Conservation (phyloP, 495 filamentous ascomycete genomes). For the Tuber umbilicatum region DNA sequence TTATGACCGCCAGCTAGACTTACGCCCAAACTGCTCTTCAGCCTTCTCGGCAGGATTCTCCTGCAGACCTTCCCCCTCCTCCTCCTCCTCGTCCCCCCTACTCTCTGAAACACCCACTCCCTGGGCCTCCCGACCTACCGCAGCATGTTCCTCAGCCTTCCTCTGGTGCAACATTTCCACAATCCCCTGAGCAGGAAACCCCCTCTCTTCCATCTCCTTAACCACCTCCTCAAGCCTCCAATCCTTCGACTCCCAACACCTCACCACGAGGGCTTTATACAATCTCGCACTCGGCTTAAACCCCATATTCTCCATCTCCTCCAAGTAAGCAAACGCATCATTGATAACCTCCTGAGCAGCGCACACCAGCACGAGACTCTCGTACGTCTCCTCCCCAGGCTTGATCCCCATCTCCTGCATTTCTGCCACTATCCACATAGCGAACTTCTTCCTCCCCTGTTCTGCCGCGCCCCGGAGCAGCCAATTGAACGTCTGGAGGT, state of each 20-base stretch:
- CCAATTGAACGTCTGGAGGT: slow-evolving; percentile 56
- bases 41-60: not conserved
- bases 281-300: slow-evolving; percentile 44
- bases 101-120: not conserved
- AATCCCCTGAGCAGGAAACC: not conserved
- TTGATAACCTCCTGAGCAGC: slow-evolving; percentile 51
- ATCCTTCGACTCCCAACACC: slow-evolving; percentile 46
- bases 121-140: not conserved
- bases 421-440: slow-evolving; percentile 66
- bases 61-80: not conserved
- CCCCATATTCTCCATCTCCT: slow-evolving; percentile 48
- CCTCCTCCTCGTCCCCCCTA: not conserved
- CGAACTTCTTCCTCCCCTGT: slow-evolving; percentile 49
- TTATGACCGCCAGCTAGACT: not conserved
- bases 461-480: slow-evolving; percentile 58
- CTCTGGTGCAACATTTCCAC: not conserved
- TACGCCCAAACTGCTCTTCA: not conserved
- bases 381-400: slow-evolving; percentile 59
- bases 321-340: slow-evolving; percentile 54
- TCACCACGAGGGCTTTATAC: slow-evolving; percentile 45
- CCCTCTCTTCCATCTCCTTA: slow-evolving; percentile 43
- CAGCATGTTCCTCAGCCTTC: not conserved
- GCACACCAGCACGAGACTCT: slow-evolving; percentile 62
- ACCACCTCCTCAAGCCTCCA: slow-evolving; percentile 46
- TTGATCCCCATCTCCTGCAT: slow-evolving; percentile 59